These are phyloP conservation scores for Diutina sp. DNA, from an alignment of 1,139 yeast genomes.

Conservation along the genomic window DNA sequence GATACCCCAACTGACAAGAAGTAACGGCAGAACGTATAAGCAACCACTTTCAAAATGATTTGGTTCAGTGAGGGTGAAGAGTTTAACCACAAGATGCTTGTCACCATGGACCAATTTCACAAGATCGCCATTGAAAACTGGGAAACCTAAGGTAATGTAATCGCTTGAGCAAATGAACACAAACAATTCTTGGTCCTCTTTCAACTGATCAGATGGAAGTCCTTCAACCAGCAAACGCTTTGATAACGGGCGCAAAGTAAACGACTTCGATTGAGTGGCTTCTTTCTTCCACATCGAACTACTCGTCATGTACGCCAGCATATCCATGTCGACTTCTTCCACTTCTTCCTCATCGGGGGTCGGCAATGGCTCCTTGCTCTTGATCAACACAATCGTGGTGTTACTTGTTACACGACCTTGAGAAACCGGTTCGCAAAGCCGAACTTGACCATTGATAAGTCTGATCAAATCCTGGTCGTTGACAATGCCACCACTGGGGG, in stretches of 20 bases:
- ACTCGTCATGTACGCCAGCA: conserved; percentile 23
- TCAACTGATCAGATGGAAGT: conserved; percentile 16
- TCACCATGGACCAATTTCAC: conserved; percentile 24
- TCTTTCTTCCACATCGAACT: conserved; percentile 13
- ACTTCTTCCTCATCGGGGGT: conserved; percentile 5
- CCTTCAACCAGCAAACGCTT: conserved; percentile 15
- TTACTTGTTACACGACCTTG: conserved; percentile 41
- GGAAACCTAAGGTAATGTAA: conserved; percentile 41
- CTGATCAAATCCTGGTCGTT: conserved; percentile 22
- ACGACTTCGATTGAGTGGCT: neutral
- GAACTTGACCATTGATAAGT: conserved; percentile 35
- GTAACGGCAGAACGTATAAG: conserved; percentile 53
- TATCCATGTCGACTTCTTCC: conserved; percentile 13
- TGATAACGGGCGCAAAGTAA: conserved; percentile 18
- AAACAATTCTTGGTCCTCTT: conserved; percentile 31
- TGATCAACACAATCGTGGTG: conserved; percentile 44
- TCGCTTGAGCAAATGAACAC: conserved; percentile 42
- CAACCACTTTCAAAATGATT: conserved; percentile 25
- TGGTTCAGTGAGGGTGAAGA: conserved; percentile 57
- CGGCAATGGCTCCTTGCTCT: conserved; percentile 12
- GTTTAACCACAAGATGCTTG: conserved; percentile 24
- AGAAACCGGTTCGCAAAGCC: conserved; percentile 59
- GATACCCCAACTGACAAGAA: conserved; percentile 37
- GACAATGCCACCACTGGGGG: conserved; percentile 19
- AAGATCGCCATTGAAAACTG: conserved; percentile 57